Conservation (phyloP, 2,329 filamentous ascomycete species). For the Sphaceloma murrayae region DNA sequence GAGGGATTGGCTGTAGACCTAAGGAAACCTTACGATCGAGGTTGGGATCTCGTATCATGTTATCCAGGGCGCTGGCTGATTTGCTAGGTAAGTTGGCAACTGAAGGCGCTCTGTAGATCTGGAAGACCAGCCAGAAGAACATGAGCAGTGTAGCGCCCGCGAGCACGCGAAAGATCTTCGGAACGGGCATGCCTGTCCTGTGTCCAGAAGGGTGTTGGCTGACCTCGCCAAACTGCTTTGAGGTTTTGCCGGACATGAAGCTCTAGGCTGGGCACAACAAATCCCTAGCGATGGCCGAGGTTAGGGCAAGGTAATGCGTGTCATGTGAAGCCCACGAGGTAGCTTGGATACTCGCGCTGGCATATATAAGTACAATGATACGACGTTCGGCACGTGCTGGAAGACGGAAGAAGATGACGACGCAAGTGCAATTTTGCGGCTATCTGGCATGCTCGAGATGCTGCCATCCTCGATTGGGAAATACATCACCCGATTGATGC, state of each 20-base stretch:
- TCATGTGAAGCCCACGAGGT: slow-evolving; percentile 4
- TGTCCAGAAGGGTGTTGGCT: slow-evolving; percentile 20
- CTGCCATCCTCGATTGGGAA: not conserved
- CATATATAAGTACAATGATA: not conserved
- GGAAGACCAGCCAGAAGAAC: slow-evolving; percentile 70
- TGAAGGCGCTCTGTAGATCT: slow-evolving; percentile 54
- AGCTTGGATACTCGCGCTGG: not conserved
- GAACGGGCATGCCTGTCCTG: slow-evolving; percentile 60
- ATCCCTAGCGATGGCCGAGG: not conserved
- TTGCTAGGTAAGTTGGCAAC: slow-evolving; percentile 29
- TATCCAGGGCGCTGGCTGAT: slow-evolving; percentile 37
- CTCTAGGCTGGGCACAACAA: not conserved
- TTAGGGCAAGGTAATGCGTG: not conserved
- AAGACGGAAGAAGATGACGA: slow-evolving; percentile 11
- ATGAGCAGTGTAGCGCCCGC: slow-evolving; percentile 61
- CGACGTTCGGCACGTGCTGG: not conserved
- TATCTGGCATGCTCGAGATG: not conserved
- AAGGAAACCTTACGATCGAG: slow-evolving; percentile 61
- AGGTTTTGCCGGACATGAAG: not conserved
- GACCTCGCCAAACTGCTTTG: slow-evolving; percentile 17
- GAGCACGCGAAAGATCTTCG: slow-evolving; percentile 73
- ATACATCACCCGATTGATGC: too few species aligned
- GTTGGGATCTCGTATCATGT: slow-evolving; percentile 72
- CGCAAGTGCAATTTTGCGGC: not conserved
- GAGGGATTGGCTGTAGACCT: slow-evolving; percentile 18